phyloP scores from a whole-genome alignment of 2,329 filamentous ascomycete genomes.

The Ophiostoma novo-ulmi region DNA sequence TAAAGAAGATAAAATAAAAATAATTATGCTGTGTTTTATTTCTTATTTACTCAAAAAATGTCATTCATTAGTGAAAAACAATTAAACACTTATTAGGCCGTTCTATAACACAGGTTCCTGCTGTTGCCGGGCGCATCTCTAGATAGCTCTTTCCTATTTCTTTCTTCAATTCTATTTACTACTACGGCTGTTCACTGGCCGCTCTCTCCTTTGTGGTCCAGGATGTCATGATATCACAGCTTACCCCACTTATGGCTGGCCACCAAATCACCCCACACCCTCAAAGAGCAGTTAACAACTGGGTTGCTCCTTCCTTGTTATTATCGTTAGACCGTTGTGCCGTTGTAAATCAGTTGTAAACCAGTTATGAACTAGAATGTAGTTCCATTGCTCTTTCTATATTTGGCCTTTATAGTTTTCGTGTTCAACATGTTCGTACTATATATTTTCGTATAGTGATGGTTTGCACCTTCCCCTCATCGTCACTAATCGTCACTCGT shows the following conservation, averaged over 20 bases:
- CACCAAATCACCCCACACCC: background rate
- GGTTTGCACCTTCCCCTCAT: slow-evolving; percentile 5
- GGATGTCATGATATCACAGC: background rate
- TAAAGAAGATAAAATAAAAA: background rate
- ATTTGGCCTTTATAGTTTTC: background rate
- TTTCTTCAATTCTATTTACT: background rate
- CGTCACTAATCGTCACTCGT: background rate
- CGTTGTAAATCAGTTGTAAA: background rate
- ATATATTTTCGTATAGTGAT: background rate
- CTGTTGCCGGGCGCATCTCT: background rate
- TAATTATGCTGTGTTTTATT: too few relatives aligned
- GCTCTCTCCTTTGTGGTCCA: too few relatives aligned
- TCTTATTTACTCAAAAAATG: too few relatives aligned
- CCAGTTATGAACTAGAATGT: background rate
- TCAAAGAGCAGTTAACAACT: background rate
- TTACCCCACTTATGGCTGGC: background rate
- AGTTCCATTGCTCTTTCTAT: background rate
- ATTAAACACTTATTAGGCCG: background rate
- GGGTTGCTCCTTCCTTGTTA: slow-evolving; percentile 3
- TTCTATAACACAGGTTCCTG: background rate
- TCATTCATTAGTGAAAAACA: too few relatives aligned
- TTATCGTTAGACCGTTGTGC: background rate
- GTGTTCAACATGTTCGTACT: background rate
- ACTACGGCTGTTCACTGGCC: background rate
- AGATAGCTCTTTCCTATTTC: background rate